Base-by-base conservation (phyloP, 495 filamentous ascomycete genomes). In the Xanthoparmelia taractica region DNA sequence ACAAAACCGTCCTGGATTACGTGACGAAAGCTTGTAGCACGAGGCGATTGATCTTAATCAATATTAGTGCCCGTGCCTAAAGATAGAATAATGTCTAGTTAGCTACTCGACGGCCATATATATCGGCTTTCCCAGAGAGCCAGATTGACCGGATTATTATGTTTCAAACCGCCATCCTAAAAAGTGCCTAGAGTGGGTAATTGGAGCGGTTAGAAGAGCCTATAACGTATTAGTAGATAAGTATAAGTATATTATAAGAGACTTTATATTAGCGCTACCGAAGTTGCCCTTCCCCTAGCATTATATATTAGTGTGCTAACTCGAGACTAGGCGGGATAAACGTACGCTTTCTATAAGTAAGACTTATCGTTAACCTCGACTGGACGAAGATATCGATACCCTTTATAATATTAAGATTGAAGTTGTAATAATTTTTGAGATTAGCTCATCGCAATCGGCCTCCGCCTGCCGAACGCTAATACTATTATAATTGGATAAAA, bases 401-500 rank as follows among this genome's bases (percentile, higher is more conserved):
- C 37, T 60, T 20, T 15, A 31, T 1, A 23, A 11, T 23, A 25
- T 31, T 17, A 47, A 18, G 17, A 4, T 25, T 17, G 45, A 29
- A 43, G 38, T 18, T 33, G 7, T 23, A 45, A 8, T n/a, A 5
- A 50, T 0, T 5, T 33, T 34, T 20, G 12, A 10, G 52, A 25
- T 20, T 17, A 36, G 29, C 43, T 41, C 48, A 60, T 18, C 31
- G 34, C 20, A 60, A 34, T 60, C 25, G 25, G 17, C 34, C 23
- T 60, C 25, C 13, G 17, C 34, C 23, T 31, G 8, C 18, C 43
- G 17, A 17, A 52, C 2, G 8, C n/a, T 17, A 15, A 34, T 13
- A 48, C 41, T 3, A n/a, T 65, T 65, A 23, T 65, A 60, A 18
- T 65, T 65, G 2, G 29, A 50, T n/a, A 60, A 65, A 15, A 65